These are phyloP conservation scores for Stromatinia cepivora DNA, from an alignment of 2,329 filamentous ascomycete species.

Conservation along the genomic window DNA sequence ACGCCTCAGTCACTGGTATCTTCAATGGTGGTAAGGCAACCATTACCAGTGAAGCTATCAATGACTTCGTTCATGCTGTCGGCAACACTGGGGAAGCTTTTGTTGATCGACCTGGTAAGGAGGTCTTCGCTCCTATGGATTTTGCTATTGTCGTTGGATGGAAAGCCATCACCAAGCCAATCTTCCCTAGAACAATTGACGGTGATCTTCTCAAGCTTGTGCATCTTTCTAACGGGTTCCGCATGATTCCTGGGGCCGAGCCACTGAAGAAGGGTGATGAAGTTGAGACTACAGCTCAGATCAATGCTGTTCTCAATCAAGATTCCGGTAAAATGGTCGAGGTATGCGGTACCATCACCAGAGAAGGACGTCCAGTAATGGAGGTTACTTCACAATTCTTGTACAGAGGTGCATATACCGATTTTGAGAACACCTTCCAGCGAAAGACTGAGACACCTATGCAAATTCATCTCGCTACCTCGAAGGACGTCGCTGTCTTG, in stretches of 20 bases:
- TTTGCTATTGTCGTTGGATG: conserved; percentile 97
- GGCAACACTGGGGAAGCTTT: conserved; percentile 98
- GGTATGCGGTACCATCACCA: conserved; percentile 93
- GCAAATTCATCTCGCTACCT: conserved; percentile 82
- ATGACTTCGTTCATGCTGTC: conserved; percentile 98
- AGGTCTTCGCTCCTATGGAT: conserved; percentile 95
- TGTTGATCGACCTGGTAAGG: conserved; percentile 91
- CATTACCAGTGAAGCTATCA: conserved; percentile 90
- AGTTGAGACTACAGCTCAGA: conserved; percentile 87
- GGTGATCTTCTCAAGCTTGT: conserved; percentile 95
- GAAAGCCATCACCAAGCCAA: conserved; percentile 99
- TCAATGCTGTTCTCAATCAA: conserved; percentile 98
- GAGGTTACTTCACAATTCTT: conserved; percentile 98
- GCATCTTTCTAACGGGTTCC: conserved; percentile 95
- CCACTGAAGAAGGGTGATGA: conserved; percentile 94
- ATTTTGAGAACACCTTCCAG: conserved; percentile 98
- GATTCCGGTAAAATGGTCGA: conserved; percentile 99
- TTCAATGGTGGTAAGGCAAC: conserved; percentile 88
- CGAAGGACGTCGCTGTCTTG: conserved; percentile 89
- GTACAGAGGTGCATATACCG: conserved; percentile 88
- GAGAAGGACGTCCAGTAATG: conserved; percentile 85
- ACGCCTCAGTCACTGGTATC: conserved; percentile 78
- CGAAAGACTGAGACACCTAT: conserved; percentile 94
- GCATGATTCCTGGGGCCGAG: conserved; percentile 94
- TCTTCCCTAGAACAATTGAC: conserved; percentile 95